These are phyloP conservation scores for Cyberlindnera xylosilytica DNA, from an alignment of 805 yeast genomes.

Conservation along the genomic window DNA sequence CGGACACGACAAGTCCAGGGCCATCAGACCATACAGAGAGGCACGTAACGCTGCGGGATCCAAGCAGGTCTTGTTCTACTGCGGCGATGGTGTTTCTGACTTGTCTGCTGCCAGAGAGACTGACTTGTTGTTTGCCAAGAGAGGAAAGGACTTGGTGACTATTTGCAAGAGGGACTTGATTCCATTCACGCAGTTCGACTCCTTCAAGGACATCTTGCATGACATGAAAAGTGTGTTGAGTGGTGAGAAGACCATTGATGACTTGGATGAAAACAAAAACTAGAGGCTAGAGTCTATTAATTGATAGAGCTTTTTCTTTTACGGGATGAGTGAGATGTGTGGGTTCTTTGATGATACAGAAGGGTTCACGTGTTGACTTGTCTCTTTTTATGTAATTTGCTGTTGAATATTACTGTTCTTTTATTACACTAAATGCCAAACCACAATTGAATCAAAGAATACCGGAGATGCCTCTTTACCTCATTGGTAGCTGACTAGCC, in stretches of 20 bases:
- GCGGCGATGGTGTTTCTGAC: constrained; percentile 98
- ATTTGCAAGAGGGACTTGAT: constrained; percentile 79
- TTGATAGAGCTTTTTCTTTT: not conserved
- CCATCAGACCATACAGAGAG: constrained; percentile 51
- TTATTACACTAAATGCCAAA: too few species aligned
- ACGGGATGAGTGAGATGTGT: not conserved
- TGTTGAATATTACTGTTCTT: too few species aligned
- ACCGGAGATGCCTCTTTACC: too few species aligned
- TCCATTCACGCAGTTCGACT: constrained; percentile 79
- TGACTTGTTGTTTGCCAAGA: constrained; percentile 87
- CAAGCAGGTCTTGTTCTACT: constrained; percentile 76
- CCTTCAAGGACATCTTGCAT: constrained; percentile 70
- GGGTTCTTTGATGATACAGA: too few species aligned
- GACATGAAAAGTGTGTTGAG: constrained; percentile 54
- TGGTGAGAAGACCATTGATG: constrained; percentile 35
- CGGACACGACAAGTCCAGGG: constrained; percentile 92
- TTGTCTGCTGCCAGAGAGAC: constrained; percentile 94
- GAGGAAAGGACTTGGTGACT: constrained; percentile 83
- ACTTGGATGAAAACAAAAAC: constrained; percentile 32
- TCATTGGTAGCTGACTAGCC: too few species aligned
- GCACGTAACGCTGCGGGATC: constrained; percentile 23
- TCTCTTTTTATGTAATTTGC: too few species aligned
- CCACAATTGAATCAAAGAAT: too few species aligned
- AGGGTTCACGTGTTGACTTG: too few species aligned
- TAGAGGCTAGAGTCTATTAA: too few species aligned